Percentiles rank a stretch among this genome's conserved stretches.
These are phyloP conservation scores for Apiospora arundinis DNA, from an alignment of 2,329 filamentous ascomycete species.

Conservation along the genomic window DNA sequence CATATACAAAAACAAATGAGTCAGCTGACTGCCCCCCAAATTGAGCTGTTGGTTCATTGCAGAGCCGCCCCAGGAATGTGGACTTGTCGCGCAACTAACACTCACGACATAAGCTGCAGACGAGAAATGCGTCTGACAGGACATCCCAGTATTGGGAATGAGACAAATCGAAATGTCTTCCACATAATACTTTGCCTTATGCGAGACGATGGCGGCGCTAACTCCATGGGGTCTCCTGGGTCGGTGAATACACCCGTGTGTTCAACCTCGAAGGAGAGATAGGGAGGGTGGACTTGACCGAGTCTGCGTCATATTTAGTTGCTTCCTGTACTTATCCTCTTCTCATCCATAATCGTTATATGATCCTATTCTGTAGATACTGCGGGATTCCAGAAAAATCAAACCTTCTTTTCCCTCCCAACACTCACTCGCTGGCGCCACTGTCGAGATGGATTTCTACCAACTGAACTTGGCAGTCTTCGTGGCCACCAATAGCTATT, in stretches of 20 bases:
- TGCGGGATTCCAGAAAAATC: neutral
- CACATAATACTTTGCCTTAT: neutral
- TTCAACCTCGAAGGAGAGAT: neutral
- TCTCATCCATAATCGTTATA: neutral
- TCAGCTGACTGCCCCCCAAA: neutral
- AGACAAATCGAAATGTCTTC: neutral
- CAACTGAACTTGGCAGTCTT: slow-evolving; percentile 34
- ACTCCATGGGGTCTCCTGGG: neutral
- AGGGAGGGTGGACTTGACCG: no score
- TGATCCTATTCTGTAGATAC: no score
- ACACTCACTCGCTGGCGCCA: neutral
- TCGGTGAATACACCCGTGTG: neutral
- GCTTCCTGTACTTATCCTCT: neutral
- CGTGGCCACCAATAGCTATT: slow-evolving; percentile 31
- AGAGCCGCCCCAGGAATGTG: neutral
- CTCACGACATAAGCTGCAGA: neutral
- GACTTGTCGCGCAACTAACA: neutral
- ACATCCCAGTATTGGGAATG: neutral
- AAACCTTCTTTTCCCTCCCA: no score
- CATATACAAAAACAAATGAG: neutral
- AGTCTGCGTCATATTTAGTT: neutral
- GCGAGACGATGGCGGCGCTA: slow-evolving; percentile 1
- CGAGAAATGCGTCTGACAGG: slow-evolving; percentile 2
- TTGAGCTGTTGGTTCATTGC: neutral
- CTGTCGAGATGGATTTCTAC: slow-evolving; percentile 32